Evolutionary conservation across 176 grass and related monocot genomes (phyloP).

Genomic region (Poa pratensis): DNA sequence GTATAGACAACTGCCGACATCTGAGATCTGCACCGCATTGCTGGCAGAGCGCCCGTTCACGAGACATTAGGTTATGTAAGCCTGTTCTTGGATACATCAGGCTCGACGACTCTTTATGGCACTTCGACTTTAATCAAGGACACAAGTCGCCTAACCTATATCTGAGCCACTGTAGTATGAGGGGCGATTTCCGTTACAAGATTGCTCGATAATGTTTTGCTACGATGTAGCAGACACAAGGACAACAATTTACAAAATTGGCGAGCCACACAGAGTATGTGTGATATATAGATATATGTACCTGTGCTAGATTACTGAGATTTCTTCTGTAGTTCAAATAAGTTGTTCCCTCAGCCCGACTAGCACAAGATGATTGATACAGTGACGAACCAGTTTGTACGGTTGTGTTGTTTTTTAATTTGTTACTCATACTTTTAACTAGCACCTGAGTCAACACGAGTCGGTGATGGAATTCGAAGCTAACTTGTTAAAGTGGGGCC

Average conservation of each 20-base stretch:
- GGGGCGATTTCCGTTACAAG: neutral
- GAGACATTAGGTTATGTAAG: neutral
- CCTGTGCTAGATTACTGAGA: neutral
- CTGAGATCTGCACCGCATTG: neutral
- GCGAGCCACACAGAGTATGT: neutral
- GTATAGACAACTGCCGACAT: constrained; percentile 16
- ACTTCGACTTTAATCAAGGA: neutral
- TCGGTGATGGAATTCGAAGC: no score
- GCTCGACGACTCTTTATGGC: no score
- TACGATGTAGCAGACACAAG: neutral
- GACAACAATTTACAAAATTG: constrained; percentile 3
- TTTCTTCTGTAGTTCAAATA: constrained; percentile 5
- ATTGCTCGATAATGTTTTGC: constrained; percentile 5
- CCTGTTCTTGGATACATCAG: neutral
- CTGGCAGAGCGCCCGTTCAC: neutral
- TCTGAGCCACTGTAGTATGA: neutral
- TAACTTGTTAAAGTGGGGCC: no score
- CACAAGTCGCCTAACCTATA: neutral
- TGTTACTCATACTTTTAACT: no score
- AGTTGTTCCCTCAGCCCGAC: neutral
- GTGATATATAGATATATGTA: constrained; percentile 27
- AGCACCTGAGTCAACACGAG: no score
- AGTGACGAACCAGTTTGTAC: neutral
- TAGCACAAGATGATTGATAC: neutral
- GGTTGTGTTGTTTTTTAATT: neutral